Evolutionary conservation across 257 asterid genomes (phyloP).

Genomic region (Leonotis leonurus): DNA sequence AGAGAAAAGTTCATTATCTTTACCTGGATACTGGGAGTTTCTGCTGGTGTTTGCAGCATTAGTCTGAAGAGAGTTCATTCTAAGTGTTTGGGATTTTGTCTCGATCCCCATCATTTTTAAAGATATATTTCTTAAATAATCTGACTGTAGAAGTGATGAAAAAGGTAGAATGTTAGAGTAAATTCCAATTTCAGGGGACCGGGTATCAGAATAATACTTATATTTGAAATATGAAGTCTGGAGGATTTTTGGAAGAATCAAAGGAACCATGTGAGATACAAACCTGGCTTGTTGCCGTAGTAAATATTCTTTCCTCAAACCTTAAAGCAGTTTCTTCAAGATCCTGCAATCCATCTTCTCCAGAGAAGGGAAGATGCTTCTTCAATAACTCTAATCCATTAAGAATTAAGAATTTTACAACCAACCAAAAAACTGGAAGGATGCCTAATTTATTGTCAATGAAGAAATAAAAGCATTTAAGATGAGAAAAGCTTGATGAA

Average conservation of each 20-base stretch:
- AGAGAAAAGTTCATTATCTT: too few relatives aligned
- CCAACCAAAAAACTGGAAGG: too few relatives aligned
- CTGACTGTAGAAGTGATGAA: constrained; percentile 37
- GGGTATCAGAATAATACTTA: not conserved
- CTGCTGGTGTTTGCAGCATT: constrained; percentile 42
- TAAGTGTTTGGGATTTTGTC: constrained; percentile 47
- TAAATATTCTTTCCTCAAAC: constrained; percentile 72
- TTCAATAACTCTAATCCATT: constrained; percentile 73
- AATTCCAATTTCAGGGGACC: not conserved
- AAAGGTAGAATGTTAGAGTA: not conserved
- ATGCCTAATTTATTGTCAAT: too few relatives aligned
- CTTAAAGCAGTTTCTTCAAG: constrained; percentile 66
- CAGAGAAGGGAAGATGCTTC: constrained; percentile 73
- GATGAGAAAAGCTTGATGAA: too few relatives aligned
- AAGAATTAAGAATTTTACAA: too few relatives aligned
- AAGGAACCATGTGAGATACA: not conserved
- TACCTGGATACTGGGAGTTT: constrained; percentile 62
- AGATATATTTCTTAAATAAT: constrained; percentile 75
- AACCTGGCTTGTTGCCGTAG: constrained; percentile 79
- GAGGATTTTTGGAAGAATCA: too few relatives aligned
- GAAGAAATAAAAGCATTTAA: too few relatives aligned
- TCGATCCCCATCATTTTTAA: constrained; percentile 73
- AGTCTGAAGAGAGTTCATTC: constrained; percentile 38
- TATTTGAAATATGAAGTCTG: not conserved
- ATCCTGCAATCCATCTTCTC: constrained; percentile 72